phyloP scores from a whole-genome alignment of 768 basidiomycete genomes.

The Leucosporidium creatinivorum region DNA sequence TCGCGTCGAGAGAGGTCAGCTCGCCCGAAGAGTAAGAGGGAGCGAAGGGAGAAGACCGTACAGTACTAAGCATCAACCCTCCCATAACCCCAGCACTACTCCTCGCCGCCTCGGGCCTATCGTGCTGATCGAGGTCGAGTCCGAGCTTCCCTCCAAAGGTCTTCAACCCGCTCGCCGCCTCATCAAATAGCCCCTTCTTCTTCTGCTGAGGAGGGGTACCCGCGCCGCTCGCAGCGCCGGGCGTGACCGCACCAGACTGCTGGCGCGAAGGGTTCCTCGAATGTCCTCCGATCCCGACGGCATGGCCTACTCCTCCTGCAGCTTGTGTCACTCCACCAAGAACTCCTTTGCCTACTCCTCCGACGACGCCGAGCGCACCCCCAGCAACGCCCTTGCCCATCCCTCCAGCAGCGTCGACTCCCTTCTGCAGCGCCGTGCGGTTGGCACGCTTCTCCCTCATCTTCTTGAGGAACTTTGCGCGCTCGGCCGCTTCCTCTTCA shows the following conservation, averaged over 20 bases:
- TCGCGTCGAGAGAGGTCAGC: neutral
- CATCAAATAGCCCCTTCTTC: constrained; percentile 11
- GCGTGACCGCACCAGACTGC: neutral
- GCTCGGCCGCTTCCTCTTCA: constrained; percentile 34
- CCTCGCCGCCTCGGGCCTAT: constrained; percentile 45
- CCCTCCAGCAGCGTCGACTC: constrained; percentile 5
- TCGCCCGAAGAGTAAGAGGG: neutral
- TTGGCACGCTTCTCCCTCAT: constrained; percentile 33
- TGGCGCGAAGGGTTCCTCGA: neutral
- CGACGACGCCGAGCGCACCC: neutral
- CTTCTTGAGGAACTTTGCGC: constrained; percentile 30
- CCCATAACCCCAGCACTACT: constrained; percentile 61
- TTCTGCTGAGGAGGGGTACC: neutral
- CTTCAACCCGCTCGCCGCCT: constrained; percentile 24
- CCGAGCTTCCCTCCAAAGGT: constrained; percentile 31
- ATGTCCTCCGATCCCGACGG: neutral
- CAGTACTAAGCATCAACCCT: constrained; percentile 63
- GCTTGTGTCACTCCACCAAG: constrained; percentile 12
- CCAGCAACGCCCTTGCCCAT: neutral
- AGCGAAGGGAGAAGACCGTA: neutral
- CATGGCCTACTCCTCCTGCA: neutral
- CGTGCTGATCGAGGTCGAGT: constrained; percentile 26
- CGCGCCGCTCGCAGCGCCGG: neutral
- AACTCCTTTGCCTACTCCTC: neutral
- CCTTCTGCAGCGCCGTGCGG: constrained; percentile 9